Percentiles rank a stretch among this genome's conserved stretches.
Evolutionary conservation across 75 land plant genomes (phyloP).

Genomic region (Pinus taeda): DNA sequence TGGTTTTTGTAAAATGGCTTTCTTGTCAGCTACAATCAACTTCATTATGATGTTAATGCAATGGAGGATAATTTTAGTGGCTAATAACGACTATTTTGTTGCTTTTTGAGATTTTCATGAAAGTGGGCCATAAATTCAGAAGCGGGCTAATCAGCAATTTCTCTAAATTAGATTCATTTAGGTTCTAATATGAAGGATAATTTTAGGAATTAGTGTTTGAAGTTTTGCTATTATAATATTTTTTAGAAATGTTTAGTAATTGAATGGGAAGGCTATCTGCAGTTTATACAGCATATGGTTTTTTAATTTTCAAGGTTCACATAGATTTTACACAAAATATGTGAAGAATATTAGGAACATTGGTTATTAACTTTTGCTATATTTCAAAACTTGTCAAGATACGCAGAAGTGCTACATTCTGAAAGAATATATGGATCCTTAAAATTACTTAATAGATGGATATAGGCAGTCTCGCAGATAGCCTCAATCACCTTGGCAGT

Average conservation of each 20-base stretch:
- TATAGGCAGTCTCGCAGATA: not conserved
- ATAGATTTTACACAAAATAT: not conserved
- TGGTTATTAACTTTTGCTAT: not conserved
- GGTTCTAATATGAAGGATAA: not conserved
- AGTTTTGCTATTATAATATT: not conserved
- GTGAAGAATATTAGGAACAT: not conserved
- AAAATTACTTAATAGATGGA: not conserved
- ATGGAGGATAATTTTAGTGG: not conserved
- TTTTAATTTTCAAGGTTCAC: not conserved
- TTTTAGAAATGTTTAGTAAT: not conserved
- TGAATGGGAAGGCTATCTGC: not conserved
- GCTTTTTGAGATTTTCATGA: conserved; percentile 2
- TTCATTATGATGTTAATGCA: not conserved
- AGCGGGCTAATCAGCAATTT: not conserved
- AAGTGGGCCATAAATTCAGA: not conserved
- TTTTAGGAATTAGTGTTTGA: not conserved
- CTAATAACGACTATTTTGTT: not conserved
- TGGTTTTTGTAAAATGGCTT: not conserved
- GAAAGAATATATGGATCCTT: not conserved
- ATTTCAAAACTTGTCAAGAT: not conserved
- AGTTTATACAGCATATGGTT: not conserved
- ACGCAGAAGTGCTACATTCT: not conserved
- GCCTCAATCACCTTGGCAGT: not conserved
- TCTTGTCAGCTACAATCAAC: not conserved
- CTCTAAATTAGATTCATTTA: not conserved